Evolutionary conservation across 441 rosid species (phyloP).

Genomic region (Mallotus japonicus): DNA sequence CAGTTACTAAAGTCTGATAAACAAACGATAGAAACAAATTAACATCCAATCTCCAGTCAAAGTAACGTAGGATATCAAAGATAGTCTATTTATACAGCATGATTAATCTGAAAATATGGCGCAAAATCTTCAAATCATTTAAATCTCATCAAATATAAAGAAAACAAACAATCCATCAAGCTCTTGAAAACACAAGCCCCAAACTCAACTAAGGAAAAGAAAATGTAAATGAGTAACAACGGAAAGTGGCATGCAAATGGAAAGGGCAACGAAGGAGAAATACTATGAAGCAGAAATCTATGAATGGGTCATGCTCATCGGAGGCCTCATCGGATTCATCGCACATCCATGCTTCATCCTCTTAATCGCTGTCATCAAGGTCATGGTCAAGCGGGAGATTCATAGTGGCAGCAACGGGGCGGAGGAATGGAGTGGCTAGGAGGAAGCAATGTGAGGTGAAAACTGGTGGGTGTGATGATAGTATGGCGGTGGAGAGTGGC

Average conservation of each 20-base stretch:
- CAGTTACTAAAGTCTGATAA: constrained; percentile 19
- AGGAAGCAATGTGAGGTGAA: constrained; percentile 17
- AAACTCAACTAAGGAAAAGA: neutral
- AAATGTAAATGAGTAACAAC: constrained; percentile 15
- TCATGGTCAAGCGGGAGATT: constrained; percentile 5
- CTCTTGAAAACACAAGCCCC: neutral
- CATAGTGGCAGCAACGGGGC: neutral
- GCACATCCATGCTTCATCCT: constrained; percentile 12
- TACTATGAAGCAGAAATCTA: constrained; percentile 20
- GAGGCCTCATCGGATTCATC: constrained; percentile 72
- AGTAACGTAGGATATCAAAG: constrained; percentile 8
- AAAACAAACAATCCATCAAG: neutral
- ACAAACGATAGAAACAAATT: constrained; percentile 12
- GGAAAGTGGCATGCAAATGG: constrained; percentile 23
- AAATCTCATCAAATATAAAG: neutral
- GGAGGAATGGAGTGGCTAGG: constrained; percentile 10
- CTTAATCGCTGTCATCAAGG: neutral
- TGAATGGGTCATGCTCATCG: constrained; percentile 75
- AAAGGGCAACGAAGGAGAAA: constrained; percentile 22
- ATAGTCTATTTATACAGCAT: constrained; percentile 11
- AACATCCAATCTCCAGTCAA: constrained; percentile 12
- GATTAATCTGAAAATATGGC: constrained; percentile 10
- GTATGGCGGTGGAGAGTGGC: constrained; percentile 14
- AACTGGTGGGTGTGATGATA: neutral
- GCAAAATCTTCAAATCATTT: constrained; percentile 17